Evolutionary conservation across 345 rosid genomes (phyloP).

Genomic region (Brassica nigra): DNA sequence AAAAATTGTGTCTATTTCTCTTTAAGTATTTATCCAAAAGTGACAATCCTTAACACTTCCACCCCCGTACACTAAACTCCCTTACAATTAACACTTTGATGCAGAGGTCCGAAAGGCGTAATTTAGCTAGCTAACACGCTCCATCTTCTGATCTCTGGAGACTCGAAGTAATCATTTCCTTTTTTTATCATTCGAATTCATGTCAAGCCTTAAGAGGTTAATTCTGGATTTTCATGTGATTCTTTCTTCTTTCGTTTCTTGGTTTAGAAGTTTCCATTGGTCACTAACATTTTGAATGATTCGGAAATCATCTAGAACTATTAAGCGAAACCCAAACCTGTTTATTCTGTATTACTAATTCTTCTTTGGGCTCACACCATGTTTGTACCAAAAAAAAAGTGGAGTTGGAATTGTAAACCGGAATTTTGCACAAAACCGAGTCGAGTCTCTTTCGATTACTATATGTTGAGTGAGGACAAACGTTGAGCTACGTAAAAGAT

Average conservation of each 20-base stretch:
- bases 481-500: not conserved
- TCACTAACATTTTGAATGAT: not conserved
- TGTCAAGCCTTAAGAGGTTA: not conserved
- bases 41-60: too few relatives aligned
- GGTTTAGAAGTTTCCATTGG: not conserved
- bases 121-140: not conserved
- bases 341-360: not conserved
- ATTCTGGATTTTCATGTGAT: not conserved
- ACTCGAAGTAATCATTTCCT: not conserved
- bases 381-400: not conserved
- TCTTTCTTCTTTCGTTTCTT: not conserved
- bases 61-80: too few relatives aligned
- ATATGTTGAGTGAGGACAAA: not conserved
- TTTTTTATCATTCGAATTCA: not conserved
- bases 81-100: conserved; percentile 47
- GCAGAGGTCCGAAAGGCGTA: conserved; percentile 19
- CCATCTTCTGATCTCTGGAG: not conserved
- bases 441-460: not conserved
- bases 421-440: not conserved
- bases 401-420: conserved; percentile 2
- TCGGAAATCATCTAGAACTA: not conserved
- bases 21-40: too few relatives aligned
- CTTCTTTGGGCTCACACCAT: not conserved
- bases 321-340: not conserved
- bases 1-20: too few relatives aligned